These are phyloP conservation scores for Lepidopterella palustris DNA, from an alignment of 495 filamentous ascomycete species.

Conservation along the genomic window DNA sequence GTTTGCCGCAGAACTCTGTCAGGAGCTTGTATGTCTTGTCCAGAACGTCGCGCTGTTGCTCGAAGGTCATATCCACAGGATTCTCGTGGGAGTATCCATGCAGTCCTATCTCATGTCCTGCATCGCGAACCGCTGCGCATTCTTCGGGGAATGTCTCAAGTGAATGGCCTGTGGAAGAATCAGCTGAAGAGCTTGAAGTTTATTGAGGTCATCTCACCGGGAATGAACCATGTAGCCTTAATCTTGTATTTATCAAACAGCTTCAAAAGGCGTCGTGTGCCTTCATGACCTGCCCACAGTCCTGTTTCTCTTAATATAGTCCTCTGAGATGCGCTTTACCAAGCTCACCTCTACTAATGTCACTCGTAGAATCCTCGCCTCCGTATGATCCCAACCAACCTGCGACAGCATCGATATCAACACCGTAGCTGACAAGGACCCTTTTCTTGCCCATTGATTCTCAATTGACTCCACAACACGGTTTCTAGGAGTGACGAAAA, in stretches of 20 bases:
- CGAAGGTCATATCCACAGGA: constrained; percentile 60
- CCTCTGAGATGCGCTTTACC: neutral
- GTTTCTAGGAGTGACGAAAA: neutral
- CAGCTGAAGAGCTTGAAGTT: neutral
- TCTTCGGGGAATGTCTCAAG: constrained; percentile 75
- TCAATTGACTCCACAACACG: neutral
- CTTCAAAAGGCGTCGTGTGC: constrained; percentile 64
- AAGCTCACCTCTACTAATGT: constrained; percentile 56
- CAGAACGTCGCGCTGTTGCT: constrained; percentile 68
- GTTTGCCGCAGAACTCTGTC: constrained; percentile 64
- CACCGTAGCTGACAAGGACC: constrained; percentile 49
- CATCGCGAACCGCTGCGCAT: constrained; percentile 64
- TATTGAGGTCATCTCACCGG: constrained; percentile 24
- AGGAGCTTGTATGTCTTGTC: constrained; percentile 70
- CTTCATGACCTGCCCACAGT: constrained; percentile 51
- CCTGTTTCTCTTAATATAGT: constrained; percentile 5
- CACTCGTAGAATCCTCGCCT: constrained; percentile 62
- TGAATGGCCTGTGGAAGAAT: constrained; percentile 49
- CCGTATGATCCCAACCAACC: constrained; percentile 69
- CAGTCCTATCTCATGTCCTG: constrained; percentile 64
- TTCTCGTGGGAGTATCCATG: constrained; percentile 72
- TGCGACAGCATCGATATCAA: constrained; percentile 65
- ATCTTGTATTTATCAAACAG: constrained; percentile 74
- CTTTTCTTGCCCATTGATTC: constrained; percentile 54
- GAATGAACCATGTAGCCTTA: constrained; percentile 80